A percentile compares a stretch with the other conserved stretches of the same genome.
Evolutionary conservation across 225 moss, liverwort and hornwort species (phyloP).

Genomic region (Lunularia cruciata): DNA sequence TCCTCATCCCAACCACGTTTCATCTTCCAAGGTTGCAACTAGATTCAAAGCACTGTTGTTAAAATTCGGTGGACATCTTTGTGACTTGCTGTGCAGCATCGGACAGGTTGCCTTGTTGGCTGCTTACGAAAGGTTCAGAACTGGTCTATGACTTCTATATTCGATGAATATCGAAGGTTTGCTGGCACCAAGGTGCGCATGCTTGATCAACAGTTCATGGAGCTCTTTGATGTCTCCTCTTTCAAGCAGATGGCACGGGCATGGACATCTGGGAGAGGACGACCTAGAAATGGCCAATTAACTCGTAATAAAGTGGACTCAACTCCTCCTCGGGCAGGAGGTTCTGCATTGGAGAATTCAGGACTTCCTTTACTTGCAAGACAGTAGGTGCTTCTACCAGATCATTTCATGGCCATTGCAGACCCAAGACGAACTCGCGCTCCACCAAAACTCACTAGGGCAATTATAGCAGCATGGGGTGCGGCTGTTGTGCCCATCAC

Average conservation of each 20-base stretch:
- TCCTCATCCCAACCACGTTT: no score
- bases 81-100: slow-evolving; percentile 54
- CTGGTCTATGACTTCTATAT: slow-evolving; percentile 94
- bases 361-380: slow-evolving; percentile 24
- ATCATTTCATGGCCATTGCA: neutral
- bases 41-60: no score
- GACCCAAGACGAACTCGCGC: no score
- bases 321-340: slow-evolving; percentile 5
- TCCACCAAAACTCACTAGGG: no score
- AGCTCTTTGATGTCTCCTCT: slow-evolving; percentile 82
- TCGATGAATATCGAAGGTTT: slow-evolving; percentile 97
- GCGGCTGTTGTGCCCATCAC: no score
- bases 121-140: slow-evolving; percentile 97
- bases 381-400: slow-evolving; percentile 12
- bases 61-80: slow-evolving; percentile 17
- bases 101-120: slow-evolving; percentile 95
- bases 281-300: slow-evolving; percentile 53
- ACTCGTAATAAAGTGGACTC: slow-evolving; percentile 21
- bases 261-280: slow-evolving; percentile 64
- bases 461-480: no score
- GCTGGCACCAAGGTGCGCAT: slow-evolving; percentile 96
- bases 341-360: slow-evolving; percentile 23
- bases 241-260: slow-evolving; percentile 82
- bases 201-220: slow-evolving; percentile 98
- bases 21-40: no score